A percentile compares a stretch with the other conserved stretches of the same genome.
These are phyloP conservation scores for Polymyxa betae DNA, from an alignment of 208 protist species.

Conservation along the genomic window DNA sequence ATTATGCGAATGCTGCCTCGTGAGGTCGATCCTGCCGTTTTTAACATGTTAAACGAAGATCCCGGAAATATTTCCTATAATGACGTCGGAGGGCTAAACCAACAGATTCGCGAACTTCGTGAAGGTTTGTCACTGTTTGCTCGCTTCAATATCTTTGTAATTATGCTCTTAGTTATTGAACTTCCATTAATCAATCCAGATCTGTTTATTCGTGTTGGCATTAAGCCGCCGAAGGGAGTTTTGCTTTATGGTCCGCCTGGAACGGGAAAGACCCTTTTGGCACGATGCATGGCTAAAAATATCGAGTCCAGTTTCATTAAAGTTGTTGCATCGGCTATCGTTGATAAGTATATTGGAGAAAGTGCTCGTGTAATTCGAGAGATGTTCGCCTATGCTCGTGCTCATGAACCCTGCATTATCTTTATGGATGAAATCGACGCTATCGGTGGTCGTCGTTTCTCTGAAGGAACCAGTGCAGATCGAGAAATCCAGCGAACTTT, in stretches of 20 bases:
- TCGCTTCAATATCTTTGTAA: background rate
- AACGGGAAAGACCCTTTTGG: constrained; percentile 91
- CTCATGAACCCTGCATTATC: constrained; percentile 99
- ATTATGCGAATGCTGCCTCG: constrained; percentile 97
- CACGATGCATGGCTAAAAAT: constrained; percentile 96
- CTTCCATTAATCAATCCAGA: constrained; percentile 98
- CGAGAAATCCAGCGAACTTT: constrained; percentile 98
- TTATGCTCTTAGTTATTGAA: constrained; percentile 88
- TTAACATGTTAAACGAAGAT: constrained; percentile 96
- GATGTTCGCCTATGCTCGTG: constrained; percentile 95
- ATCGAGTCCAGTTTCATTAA: constrained; percentile 98
- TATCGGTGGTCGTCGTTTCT: constrained; percentile 96
- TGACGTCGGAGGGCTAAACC: constrained; percentile 94
- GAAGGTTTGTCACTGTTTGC: constrained; percentile 73
- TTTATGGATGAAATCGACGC: constrained; percentile 99
- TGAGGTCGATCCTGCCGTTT: constrained; percentile 98
- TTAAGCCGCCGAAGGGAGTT: constrained; percentile 97
- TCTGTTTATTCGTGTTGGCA: constrained; percentile 97
- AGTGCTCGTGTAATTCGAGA: constrained; percentile 96
- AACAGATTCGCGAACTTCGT: constrained; percentile 97
- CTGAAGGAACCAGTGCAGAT: constrained; percentile 95
- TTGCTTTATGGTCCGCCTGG: constrained; percentile 95
- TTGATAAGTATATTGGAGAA: constrained; percentile 99
- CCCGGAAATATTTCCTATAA: constrained; percentile 90
- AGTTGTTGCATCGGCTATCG: constrained; percentile 95